phyloP scores from a whole-genome alignment of 2,329 filamentous ascomycete species.

The Fusarium gaditjirri region DNA sequence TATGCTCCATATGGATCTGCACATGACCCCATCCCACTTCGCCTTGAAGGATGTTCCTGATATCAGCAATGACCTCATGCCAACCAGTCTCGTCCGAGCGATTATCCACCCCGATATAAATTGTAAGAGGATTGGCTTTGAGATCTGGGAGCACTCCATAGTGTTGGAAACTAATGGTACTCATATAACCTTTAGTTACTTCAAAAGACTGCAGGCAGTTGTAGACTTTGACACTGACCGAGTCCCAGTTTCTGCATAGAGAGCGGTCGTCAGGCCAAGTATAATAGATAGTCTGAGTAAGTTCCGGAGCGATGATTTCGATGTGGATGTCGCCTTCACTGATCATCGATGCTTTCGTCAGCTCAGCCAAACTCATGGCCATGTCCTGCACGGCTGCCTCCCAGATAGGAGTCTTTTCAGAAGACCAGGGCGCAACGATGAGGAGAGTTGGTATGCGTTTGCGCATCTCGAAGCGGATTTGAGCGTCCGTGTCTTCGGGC shows the following conservation, averaged over 20 bases:
- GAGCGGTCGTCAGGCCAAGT: neutral
- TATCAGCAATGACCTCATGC: neutral
- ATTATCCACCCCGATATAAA: neutral
- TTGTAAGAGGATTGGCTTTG: neutral
- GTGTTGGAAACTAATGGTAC: too few species aligned
- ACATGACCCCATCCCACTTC: neutral
- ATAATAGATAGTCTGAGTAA: neutral
- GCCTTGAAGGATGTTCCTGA: neutral
- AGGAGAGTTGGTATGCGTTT: rapidly evolving
- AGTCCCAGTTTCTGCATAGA: neutral
- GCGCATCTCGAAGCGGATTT: rapidly evolving
- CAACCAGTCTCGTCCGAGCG: neutral
- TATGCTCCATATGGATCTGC: neutral
- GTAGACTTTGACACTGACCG: neutral
- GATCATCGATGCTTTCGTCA: rapidly evolving
- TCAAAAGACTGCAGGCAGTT: neutral
- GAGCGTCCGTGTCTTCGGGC: rapidly evolving
- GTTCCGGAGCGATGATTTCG: neutral
- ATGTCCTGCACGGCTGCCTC: rapidly evolving
- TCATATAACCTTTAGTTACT: too few species aligned
- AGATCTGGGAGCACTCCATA: neutral
- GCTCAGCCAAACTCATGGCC: rapidly evolving
- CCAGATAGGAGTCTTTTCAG: neutral
- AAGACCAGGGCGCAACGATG: rapidly evolving
- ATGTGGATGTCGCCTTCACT: rapidly evolving